Evolutionary conservation across 1,284 basidiomycete genomes (phyloP).

Genomic region (Malassezia pachydermatis): DNA sequence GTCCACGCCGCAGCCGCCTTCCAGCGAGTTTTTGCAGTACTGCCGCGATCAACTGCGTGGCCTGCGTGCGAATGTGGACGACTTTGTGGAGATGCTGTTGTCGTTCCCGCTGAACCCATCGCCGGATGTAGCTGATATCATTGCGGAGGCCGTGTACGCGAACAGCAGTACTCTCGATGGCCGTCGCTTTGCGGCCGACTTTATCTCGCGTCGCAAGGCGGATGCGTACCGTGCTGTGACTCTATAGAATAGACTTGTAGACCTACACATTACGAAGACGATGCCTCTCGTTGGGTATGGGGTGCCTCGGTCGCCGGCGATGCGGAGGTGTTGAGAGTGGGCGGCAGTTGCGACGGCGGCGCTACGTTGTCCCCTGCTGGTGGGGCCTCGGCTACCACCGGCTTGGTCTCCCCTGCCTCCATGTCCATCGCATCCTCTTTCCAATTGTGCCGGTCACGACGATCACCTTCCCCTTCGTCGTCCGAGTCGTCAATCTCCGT

Average conservation of each 20-base stretch:
- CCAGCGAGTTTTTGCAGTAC: slow-evolving; percentile 83
- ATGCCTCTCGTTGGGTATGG: not conserved
- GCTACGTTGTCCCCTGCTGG: not conserved
- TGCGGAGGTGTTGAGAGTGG: too few species aligned
- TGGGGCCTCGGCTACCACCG: not conserved
- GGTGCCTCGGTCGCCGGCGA: too few species aligned
- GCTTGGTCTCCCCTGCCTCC: not conserved
- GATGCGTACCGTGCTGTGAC: slow-evolving; percentile 27
- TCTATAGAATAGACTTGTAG: slow-evolving; percentile 11
- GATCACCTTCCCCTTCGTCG: slow-evolving; percentile 29
- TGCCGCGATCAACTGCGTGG: slow-evolving; percentile 77
- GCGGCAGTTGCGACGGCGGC: not conserved
- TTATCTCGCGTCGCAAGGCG: slow-evolving; percentile 68
- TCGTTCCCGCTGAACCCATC: slow-evolving; percentile 47
- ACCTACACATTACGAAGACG: not conserved
- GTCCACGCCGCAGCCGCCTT: slow-evolving; percentile 1
- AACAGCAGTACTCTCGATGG: slow-evolving; percentile 90
- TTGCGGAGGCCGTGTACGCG: slow-evolving; percentile 60
- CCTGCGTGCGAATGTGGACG: slow-evolving; percentile 50
- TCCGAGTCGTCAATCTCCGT: slow-evolving; percentile 33
- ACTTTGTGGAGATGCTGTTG: slow-evolving; percentile 49
- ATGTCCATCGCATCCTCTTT: slow-evolving; percentile 3
- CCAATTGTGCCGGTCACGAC: slow-evolving; percentile 18
- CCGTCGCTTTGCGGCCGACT: slow-evolving; percentile 82
- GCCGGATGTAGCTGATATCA: slow-evolving; percentile 46